phyloP scores from a whole-genome alignment of 2,329 filamentous ascomycete genomes.

The Ascocoryne sarcoides region DNA sequence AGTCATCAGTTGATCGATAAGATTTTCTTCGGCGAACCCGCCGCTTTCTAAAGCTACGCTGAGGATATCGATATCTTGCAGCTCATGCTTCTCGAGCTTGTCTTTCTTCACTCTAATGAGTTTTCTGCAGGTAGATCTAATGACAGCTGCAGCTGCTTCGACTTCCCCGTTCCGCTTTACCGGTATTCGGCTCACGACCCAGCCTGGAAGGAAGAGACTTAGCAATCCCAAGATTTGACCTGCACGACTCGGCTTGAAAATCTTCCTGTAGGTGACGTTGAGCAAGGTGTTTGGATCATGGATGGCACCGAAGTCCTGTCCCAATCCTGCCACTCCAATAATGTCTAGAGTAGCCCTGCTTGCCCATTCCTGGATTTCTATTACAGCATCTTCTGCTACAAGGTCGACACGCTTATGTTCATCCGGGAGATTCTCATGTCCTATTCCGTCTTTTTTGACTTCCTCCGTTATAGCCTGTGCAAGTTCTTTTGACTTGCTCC shows the following conservation, averaged over 20 bases:
- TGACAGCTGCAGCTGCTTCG: conserved; percentile 42
- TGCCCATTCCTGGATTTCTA: conserved; percentile 55
- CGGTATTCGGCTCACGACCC: conserved; percentile 56
- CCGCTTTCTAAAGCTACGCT: conserved; percentile 71
- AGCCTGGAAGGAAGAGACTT: conserved; percentile 51
- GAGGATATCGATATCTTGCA: conserved; percentile 61
- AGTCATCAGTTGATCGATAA: conserved; percentile 87
- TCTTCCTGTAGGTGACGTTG: conserved; percentile 43
- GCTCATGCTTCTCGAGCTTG: conserved; percentile 40
- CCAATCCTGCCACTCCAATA: conserved; percentile 64
- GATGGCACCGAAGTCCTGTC: conserved; percentile 61
- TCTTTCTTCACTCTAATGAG: conserved; percentile 64
- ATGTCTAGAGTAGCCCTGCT: conserved; percentile 66
- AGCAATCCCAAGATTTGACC: conserved; percentile 50
- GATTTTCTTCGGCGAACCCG: conserved; percentile 65
- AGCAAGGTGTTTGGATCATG: conserved; percentile 51
- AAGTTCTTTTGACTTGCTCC: conserved; percentile 64
- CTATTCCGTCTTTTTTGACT: conserved; percentile 33
- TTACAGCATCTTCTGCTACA: conserved; percentile 30
- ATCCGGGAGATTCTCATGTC: conserved; percentile 24
- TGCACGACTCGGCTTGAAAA: conserved; percentile 45
- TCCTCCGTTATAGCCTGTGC: conserved; percentile 50
- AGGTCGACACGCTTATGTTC: conserved; percentile 9
- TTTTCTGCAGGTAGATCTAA: conserved; percentile 57
- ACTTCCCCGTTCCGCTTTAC: conserved; percentile 62